Conservation (phyloP, 345 rosid genomes). For the Diplotaxis tenuifolia region DNA sequence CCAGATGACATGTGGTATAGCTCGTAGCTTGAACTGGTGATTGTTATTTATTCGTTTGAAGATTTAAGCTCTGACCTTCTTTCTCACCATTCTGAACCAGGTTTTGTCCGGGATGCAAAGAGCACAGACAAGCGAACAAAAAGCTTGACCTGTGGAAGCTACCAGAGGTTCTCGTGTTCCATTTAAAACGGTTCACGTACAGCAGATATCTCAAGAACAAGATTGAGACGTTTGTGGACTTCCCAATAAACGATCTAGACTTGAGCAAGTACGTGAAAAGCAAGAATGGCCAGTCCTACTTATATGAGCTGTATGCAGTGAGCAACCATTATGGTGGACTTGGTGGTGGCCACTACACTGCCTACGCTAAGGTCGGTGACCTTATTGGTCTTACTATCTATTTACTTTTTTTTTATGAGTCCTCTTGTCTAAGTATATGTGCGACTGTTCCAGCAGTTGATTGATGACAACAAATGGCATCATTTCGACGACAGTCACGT, state of each 20-base stretch:
- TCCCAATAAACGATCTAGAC: conserved; percentile 83
- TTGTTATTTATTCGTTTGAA: not conserved
- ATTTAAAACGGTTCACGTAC: conserved; percentile 86
- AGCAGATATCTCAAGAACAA: conserved; percentile 92
- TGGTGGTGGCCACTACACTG: conserved; percentile 98
- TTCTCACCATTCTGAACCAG: conserved; percentile 41
- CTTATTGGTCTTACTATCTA: not conserved
- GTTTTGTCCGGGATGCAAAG: conserved; percentile 95
- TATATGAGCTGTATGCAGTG: conserved; percentile 81
- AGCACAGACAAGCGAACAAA: conserved; percentile 94
- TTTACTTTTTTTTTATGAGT: not conserved
- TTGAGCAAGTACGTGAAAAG: conserved; percentile 71
- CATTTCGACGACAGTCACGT: conserved; percentile 88
- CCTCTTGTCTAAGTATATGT: conserved; percentile 1
- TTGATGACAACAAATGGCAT: conserved; percentile 91
- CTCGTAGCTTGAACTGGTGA: conserved; percentile 10
- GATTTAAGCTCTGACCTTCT: not conserved
- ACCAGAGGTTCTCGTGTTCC: conserved; percentile 93
- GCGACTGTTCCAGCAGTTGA: conserved; percentile 52
- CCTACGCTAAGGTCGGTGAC: conserved; percentile 78
- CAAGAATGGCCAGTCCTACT: conserved; percentile 56
- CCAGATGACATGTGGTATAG: conserved; percentile 97
- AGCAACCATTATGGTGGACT: conserved; percentile 98
- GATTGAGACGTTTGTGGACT: conserved; percentile 84
- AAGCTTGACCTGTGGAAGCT: conserved; percentile 91